These are phyloP conservation scores for Dispira simplex DNA, from an alignment of 192 early-diverging fungal species.

Conservation along the genomic window DNA sequence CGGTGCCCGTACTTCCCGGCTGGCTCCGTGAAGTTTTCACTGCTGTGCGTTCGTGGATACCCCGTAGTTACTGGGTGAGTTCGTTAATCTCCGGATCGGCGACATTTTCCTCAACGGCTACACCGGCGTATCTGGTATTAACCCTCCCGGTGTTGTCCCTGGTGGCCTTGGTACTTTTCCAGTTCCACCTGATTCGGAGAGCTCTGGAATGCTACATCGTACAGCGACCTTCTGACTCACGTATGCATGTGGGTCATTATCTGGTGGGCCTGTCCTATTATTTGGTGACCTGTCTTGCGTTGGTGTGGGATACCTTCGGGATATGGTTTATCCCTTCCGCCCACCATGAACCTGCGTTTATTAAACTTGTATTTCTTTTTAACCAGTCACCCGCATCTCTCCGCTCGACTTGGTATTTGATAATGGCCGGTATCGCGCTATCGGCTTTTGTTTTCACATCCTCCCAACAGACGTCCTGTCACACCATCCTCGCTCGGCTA, in stretches of 20 bases:
- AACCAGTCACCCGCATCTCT: neutral
- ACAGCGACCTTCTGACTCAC: neutral
- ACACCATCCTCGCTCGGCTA: conserved; percentile 44
- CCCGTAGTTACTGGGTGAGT: too few species aligned
- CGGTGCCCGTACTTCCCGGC: too few species aligned
- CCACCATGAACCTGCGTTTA: neutral
- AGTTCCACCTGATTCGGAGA: conserved; percentile 5
- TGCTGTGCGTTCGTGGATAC: too few species aligned
- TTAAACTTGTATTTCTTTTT: neutral
- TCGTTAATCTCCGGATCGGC: too few species aligned
- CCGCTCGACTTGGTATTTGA: neutral
- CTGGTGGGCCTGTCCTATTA: conserved; percentile 48
- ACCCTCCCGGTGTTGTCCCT: too few species aligned
- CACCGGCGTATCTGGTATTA: too few species aligned
- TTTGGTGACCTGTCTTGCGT: conserved; percentile 21
- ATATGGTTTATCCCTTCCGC: conserved; percentile 3
- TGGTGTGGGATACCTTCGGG: conserved; percentile 16
- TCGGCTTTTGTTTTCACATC: conserved; percentile 36
- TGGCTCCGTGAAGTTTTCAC: too few species aligned
- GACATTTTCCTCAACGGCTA: too few species aligned
- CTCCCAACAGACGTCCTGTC: conserved; percentile 45
- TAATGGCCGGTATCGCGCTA: conserved; percentile 17
- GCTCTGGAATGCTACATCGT: neutral
- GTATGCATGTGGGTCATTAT: conserved; percentile 47
- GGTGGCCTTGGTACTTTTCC: neutral